phyloP scores from a whole-genome alignment of 225 moss, liverwort and hornwort genomes.

The Marchantia polymorpha region DNA sequence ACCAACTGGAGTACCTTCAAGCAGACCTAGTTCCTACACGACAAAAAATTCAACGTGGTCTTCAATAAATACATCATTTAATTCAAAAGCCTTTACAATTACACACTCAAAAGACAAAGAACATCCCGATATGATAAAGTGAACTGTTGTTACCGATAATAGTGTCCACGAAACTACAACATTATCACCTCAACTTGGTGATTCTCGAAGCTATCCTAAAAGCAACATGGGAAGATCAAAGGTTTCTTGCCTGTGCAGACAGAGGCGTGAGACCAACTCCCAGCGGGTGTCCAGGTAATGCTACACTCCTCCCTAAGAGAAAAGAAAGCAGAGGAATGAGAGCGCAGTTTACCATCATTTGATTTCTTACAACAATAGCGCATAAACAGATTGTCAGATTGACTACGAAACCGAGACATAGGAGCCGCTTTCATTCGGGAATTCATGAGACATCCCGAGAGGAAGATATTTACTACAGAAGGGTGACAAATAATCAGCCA shows the following conservation, averaged over 20 bases:
- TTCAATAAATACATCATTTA: background rate
- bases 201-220: background rate
- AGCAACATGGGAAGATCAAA: background rate
- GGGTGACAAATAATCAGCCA: background rate
- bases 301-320: conserved; percentile 72
- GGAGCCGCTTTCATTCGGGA: background rate
- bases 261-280: conserved; percentile 83
- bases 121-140: background rate
- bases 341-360: background rate
- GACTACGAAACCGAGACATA: background rate
- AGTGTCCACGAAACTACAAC: too few species aligned
- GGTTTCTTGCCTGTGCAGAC: conserved; percentile 71
- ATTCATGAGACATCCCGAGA: background rate
- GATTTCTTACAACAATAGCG: too few species aligned
- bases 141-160: too few species aligned
- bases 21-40: conserved; percentile 85
- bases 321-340: background rate
- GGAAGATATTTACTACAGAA: background rate
- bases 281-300: conserved; percentile 94
- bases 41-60: background rate
- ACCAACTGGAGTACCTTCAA: conserved; percentile 88
- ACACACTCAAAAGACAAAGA: too few species aligned
- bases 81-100: background rate
- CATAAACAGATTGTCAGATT: background rate
- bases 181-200: too few species aligned